Evolutionary conservation across 768 basidiomycete genomes (phyloP), one percentile per base, ranked within the genome.

Genomic region (Gloeopeniophorella convolvens): DNA sequence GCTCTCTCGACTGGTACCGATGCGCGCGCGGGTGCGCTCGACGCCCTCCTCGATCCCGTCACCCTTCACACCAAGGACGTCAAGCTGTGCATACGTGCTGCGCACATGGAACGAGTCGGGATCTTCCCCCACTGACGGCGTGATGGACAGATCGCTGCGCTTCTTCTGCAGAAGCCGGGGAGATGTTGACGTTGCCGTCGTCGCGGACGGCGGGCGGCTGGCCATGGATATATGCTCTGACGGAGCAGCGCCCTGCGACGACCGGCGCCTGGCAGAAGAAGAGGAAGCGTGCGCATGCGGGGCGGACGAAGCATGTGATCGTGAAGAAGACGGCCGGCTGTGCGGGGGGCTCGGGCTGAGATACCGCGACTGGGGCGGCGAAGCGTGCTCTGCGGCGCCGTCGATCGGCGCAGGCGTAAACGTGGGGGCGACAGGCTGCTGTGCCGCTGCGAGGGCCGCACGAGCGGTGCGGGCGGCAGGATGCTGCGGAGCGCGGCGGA

Each of bases 11-110:
- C 72, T 80, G 16, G 61, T 61, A 44, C 76, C 74, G 55, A 81
- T 64, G 59, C 85, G 72, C 20, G 89, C 87, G 52, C 95, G 77
- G 23, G 94, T 98, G 31, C 91, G 82, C 68, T 98, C 95, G 6
- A 95, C 76, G 31, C 95, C 95, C 58, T 95, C 92, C 59, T 91
- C 88, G 66, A 83, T 90, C 0, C 95, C 95, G 63, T 98, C 95
- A 3, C 94, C 93, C 62, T 81, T 86, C 31, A 97, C 94, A n/a
- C 95, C 95, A 35, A 77, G 77, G 9, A 77, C 70, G 42, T 97
- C 91, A n/a, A 98, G 75, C 55, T 88, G 79, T 0, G 93, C 95
- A 63, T 97, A 94, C 1, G 89, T 90, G 52, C 76, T 83, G 33
- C 90, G 78, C 6, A 94, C 85, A 65, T 89, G 83, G 59, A 87